Evolutionary conservation across 1,284 basidiomycete genomes (phyloP), one percentile per base, ranked within the genome.

Genomic region (Leccinum fallax): DNA sequence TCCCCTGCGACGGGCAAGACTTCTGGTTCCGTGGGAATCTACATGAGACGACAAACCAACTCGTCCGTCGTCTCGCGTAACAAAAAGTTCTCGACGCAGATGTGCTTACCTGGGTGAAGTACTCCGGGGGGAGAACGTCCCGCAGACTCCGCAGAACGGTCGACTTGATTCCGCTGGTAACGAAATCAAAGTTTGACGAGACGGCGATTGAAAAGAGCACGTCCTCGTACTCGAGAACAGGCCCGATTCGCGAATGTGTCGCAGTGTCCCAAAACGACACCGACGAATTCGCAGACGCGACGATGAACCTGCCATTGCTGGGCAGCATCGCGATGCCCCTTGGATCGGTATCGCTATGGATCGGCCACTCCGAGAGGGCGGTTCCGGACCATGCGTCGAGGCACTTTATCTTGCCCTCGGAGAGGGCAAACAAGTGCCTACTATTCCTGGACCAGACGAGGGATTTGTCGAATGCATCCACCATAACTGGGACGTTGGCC

Each of bases 251-350:
- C n/a, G 48, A 26, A 30, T 49, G 38, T 1, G 66, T 61, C 0
- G 15, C 6, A 19, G 59, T 55, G 10, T 68, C 59, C 67, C 66
- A 66, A 2, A 66, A 59, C 0, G 67, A 68, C n/a, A 66, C 54
- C 1, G 48, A 59, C 1, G 54, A 59, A 10, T 30, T 15, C 1
- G 43, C 53, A 11, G 53, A 61, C 4, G 24, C 53, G 7, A 36
- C 52, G 5, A 66, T 63, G 53, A 63, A 59, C 10, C 4, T 43
- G 13, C 36, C 63, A 8, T 65, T 57, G 11, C 28, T 24, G 2
- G 40, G 13, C 21, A 61, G 59, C 2, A 66, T 13, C 1, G 43
- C 15, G 7, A 66, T 66, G 16, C 60, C 55, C 8, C 4, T 15
- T 3, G 55, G 52, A 43, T 26, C n/a, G 4, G 28, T 30, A 11